Evolutionary conservation across 2,329 filamentous ascomycete species (phyloP).

Genomic region (Teratosphaeria destructans): DNA sequence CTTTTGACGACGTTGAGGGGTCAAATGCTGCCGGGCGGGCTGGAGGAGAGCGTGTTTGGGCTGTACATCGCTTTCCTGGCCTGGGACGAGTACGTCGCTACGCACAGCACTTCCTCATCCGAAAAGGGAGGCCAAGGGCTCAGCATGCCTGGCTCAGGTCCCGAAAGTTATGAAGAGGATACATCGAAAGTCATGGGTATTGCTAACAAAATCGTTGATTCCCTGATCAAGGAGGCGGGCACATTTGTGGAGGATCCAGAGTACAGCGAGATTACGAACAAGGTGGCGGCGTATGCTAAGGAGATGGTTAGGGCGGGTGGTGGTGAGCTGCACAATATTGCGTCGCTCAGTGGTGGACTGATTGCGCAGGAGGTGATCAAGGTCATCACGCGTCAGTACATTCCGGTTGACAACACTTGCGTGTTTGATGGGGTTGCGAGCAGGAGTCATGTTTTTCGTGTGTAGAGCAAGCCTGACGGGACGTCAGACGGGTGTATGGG

Average conservation of each 20-base stretch:
- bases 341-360: slow-evolving; percentile 78
- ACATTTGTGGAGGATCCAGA: slow-evolving; percentile 32
- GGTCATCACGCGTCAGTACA: slow-evolving; percentile 59
- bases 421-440: slow-evolving; percentile 52
- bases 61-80: slow-evolving; percentile 43
- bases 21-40: slow-evolving; percentile 13
- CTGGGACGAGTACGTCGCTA: slow-evolving; percentile 37
- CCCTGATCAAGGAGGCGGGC: slow-evolving; percentile 33
- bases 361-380: slow-evolving; percentile 98
- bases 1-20: slow-evolving; percentile 32
- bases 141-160: slow-evolving; percentile 27
- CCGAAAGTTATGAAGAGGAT: slow-evolving; percentile 26
- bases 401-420: slow-evolving; percentile 54
- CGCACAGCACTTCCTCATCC: slow-evolving; percentile 24
- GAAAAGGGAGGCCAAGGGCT: slow-evolving; percentile 25
- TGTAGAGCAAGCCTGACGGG: slow-evolving; percentile 7
- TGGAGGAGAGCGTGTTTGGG: slow-evolving; percentile 31
- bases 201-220: slow-evolving; percentile 31
- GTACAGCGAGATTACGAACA: slow-evolving; percentile 27
- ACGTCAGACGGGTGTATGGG: neutral
- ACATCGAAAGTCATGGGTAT: slow-evolving; percentile 32
- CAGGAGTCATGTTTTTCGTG: slow-evolving; percentile 30
- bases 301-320: slow-evolving; percentile 61
- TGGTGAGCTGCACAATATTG: slow-evolving; percentile 86
- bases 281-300: slow-evolving; percentile 27